Evolutionary conservation across 306 rosid species (phyloP), one percentile per base, ranked within the genome.

Genomic region (Mimosa pudica): DNA sequence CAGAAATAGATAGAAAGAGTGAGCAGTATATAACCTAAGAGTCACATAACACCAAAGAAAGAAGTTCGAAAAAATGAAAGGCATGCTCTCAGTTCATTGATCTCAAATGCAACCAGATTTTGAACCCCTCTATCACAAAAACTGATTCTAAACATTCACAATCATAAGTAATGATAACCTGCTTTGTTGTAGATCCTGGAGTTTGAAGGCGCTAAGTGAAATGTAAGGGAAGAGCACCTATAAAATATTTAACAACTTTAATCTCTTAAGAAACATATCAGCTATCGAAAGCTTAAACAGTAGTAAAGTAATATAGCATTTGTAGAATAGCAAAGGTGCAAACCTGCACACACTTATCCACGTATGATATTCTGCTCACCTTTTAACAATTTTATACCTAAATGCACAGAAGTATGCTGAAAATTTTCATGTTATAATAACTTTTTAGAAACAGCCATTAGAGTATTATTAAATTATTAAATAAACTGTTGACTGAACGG

Each of bases 381-480:
- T 24, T 24, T 24, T 24, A 24, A 24, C 30, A 24, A 24, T 24
- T 24, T 1, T 24, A 24, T 24, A 24, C 30, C 10, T 33, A 77
- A 73, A 67, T 84, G 74, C 42, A 72, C 45, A 16, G 73, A 48
- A 68, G 70, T 48, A 71, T 44, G 72, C 36, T 78, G 55, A 52
- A 17, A 33, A 49, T 32, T 4, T 8, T 42, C 42, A 51, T 32
- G 76, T 47, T 30, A 49, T 32, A 35, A 72, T 49, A 30, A 24
- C 30, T 71, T 71, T n/a, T 7, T 10, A 47, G 44, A 71, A 71
- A 18, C 68, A 49, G 30, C 30, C 30, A 24, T 24, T 24, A 24
- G 30, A 24, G 30, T 24, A 24, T 24, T 24, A 24, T 24, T 45
- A 5, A 45, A 71, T 49, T 67, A 32, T 46, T 69, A 67, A 54